Evolutionary conservation across 176 grass and related monocot genomes (phyloP), one percentile per base, ranked within the genome.

Genomic region (Eragrostis nindensis): DNA sequence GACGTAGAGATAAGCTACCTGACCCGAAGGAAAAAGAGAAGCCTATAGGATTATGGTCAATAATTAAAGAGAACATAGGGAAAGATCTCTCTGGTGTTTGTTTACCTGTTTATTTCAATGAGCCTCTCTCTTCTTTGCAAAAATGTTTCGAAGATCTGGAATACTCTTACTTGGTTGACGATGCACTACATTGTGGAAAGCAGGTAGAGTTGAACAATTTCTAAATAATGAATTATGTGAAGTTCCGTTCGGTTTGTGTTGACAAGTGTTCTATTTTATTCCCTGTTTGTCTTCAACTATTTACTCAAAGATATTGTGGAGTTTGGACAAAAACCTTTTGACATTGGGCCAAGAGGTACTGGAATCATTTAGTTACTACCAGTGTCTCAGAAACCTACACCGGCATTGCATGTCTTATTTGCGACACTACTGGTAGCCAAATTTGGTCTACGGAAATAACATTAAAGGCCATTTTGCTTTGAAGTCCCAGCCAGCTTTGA

Each of bases 81-180:
- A 98, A 98, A 80, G 95, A 98, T 84, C 88, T 98, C 56, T 94
- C 95, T 1, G 92, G 95, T 80, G 95, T 98, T 52, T 98, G 95
- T 45, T 86, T 98, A 68, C 95, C 95, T 69, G 95, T 98, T 92
- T 94, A 98, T 82, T 98, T 98, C 81, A 98, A 98, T 17, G 95
- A 98, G 70, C 95, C 95, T 78, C 77, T 98, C 57, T 94, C 92
- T 76, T 94, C 92, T 74, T 83, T 98, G 67, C 95, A 98, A 84
- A 98, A 98, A 89, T 98, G 95, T 77, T 98, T 94, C 68, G 95
- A 98, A 86, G 95, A 98, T 89, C 84, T 98, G n/a, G 92, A 98
- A 62, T 91, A 98, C 86, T 92, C 95, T 17, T 86, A 87, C 78
- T 91, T 98, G 86, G 90, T 98, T 62, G 95, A 98, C 86, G 54